These are phyloP conservation scores for Mortierella sp. DNA, from an alignment of 371 early-diverging fungal species.

Conservation along the genomic window DNA sequence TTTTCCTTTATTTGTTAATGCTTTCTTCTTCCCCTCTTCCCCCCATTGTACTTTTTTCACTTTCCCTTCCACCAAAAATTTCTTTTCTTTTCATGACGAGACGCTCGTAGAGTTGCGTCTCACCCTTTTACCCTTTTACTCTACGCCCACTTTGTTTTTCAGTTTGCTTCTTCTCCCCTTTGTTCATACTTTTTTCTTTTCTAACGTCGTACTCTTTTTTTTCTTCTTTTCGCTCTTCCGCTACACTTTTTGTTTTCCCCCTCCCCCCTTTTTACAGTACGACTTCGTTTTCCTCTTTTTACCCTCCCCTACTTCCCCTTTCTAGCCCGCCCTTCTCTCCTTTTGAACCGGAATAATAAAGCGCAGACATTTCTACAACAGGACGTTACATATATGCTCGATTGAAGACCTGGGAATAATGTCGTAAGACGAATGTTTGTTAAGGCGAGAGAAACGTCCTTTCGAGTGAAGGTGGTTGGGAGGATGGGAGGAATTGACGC, in stretches of 20 bases:
- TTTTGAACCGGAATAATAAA: slow-evolving; percentile 30
- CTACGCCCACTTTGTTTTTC: slow-evolving; percentile 14
- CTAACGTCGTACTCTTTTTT: slow-evolving; percentile 23
- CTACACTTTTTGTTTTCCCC: background rate
- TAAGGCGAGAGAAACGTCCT: background rate
- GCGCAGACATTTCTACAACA: background rate
- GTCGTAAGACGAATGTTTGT: background rate
- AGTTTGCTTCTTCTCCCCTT: slow-evolving; percentile 17
- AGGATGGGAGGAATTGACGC: too few species aligned
- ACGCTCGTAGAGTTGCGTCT: slow-evolving; percentile 42
- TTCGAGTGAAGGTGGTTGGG: too few species aligned
- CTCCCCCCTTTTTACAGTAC: slow-evolving; percentile 14
- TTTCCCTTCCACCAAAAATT: slow-evolving; percentile 8
- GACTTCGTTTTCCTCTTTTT: slow-evolving; percentile 24
- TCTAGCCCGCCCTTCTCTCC: slow-evolving; percentile 9
- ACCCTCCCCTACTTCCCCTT: background rate
- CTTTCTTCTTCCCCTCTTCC: background rate
- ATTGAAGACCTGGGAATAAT: background rate
- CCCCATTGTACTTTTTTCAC: slow-evolving; percentile 24
- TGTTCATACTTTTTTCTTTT: slow-evolving; percentile 3
- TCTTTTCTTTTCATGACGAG: slow-evolving; percentile 33
- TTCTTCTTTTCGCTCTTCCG: background rate
- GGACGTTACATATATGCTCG: background rate
- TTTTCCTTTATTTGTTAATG: background rate
- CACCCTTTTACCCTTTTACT: slow-evolving; percentile 35